Conservation (phyloP, 2,329 filamentous ascomycete species). For the Fonsecaea erecta region DNA sequence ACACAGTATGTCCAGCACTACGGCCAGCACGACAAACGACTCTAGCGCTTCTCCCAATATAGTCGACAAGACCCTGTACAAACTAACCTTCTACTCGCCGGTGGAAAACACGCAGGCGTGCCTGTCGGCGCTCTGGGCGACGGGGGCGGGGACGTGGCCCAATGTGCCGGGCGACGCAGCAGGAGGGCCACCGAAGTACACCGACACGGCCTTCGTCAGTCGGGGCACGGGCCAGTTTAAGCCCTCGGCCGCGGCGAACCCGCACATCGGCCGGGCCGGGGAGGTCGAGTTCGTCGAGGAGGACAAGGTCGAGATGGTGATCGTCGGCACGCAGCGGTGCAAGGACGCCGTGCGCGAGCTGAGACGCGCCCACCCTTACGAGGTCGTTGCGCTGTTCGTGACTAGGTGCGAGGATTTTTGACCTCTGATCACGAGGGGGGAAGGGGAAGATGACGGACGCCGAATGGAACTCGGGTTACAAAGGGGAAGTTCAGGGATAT, state of each 20-base stretch:
- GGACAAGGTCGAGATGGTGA: constrained; percentile 51
- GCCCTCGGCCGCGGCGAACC: constrained; percentile 46
- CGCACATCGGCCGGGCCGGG: constrained; percentile 48
- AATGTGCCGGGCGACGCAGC: constrained; percentile 35
- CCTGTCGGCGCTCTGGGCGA: constrained; percentile 50
- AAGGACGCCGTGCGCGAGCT: constrained; percentile 48
- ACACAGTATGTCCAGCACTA: neutral
- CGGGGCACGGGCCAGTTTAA: constrained; percentile 50
- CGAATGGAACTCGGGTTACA: neutral
- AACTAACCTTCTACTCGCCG: constrained; percentile 53
- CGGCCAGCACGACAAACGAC: neutral
- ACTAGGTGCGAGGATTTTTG: constrained; percentile 45
- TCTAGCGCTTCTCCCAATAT: too few relatives aligned
- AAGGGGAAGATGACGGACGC: neutral
- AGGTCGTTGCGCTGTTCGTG: constrained; percentile 52
- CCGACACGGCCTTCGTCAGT: constrained; percentile 47
- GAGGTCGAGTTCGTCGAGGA: constrained; percentile 48
- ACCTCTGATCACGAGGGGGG: neutral
- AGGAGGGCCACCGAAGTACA: constrained; percentile 40
- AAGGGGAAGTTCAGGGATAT: too few relatives aligned
- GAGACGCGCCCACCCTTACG: constrained; percentile 52
- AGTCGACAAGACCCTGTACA: constrained; percentile 38
- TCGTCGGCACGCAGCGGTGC: constrained; percentile 47
- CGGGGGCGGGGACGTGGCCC: constrained; percentile 50
- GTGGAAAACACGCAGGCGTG: constrained; percentile 45